Evolutionary conservation across 768 basidiomycete genomes (phyloP).

Genomic region (Cystofilobasidium bisporidii): DNA sequence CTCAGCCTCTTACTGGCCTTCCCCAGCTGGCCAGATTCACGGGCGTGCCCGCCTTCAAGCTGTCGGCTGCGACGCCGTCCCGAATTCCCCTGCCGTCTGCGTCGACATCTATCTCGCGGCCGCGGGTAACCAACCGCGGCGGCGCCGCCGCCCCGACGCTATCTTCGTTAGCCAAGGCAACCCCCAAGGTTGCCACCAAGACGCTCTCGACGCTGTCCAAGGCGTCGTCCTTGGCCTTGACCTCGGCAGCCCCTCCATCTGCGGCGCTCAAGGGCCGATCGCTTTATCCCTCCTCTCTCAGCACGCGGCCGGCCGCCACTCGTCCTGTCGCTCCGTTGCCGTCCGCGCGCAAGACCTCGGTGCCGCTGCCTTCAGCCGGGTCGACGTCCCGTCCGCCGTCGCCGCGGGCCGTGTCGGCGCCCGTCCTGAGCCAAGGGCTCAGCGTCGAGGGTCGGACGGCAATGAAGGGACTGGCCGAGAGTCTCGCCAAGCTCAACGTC

Average conservation of each 20-base stretch:
- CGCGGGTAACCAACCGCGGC: background rate
- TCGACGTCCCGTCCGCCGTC: background rate
- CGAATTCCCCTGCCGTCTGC: background rate
- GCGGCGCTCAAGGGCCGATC: background rate
- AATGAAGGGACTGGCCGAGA: slow-evolving; percentile 17
- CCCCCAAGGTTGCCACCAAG: background rate
- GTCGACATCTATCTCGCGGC: background rate
- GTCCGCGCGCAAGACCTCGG: slow-evolving; percentile 15
- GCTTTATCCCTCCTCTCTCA: slow-evolving; percentile 12
- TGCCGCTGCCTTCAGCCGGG: slow-evolving; percentile 1
- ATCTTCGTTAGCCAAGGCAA: background rate
- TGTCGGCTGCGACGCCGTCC: background rate
- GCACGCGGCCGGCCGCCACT: background rate
- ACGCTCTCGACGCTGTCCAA: background rate
- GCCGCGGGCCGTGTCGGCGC: slow-evolving; percentile 13
- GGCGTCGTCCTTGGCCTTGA: background rate
- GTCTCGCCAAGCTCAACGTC: slow-evolving; percentile 25
- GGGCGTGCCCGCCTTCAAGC: background rate
- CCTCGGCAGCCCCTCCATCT: background rate
- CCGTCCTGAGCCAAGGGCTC: slow-evolving; percentile 5
- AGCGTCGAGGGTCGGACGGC: slow-evolving; percentile 12
- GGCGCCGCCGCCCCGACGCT: background rate
- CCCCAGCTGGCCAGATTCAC: background rate
- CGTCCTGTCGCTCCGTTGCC: background rate
- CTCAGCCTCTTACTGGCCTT: background rate